Evolutionary conservation across 495 filamentous ascomycete genomes (phyloP), one percentile per base, ranked within the genome.

Genomic region (Podospora anserina): DNA sequence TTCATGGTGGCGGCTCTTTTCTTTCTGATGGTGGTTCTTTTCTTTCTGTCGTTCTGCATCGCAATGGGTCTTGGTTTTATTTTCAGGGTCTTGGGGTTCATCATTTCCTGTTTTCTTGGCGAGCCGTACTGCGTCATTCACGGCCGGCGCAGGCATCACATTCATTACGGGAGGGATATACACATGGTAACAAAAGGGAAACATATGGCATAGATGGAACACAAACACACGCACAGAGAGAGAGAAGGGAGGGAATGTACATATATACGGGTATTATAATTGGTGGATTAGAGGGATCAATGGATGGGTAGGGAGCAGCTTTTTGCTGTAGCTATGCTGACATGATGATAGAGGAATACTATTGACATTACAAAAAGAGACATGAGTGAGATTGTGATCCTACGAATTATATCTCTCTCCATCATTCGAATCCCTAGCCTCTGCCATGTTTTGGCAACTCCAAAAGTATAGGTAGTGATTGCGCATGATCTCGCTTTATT

Each of bases 11-110:
- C n/a, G 18, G 19, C 19, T 18, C 61, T 32, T 23, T 59, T 65
- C 60, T 60, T 68, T 66, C 39, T 70, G 56, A 23, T 20, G 23
- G 20, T 54, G 20, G n/a, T 27, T 49, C 61, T 32, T 23, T 59
- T 65, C 60, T 60, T 68, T 66, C 39, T 70, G 56, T 56, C 55
- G 68, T 62, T 61, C 19, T 67, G 70, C 55, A 66, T 70, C 66
- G 62, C 63, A 53, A 49, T 63, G 65, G 68, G 63, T 67, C 59
- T 28, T 23, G 34, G 61, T 66, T 57, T 53, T 27, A 15, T 66
- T 68, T 32, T 30, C 11, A 54, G 64, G 49, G 26, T 64, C 55
- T 44, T 57, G 23, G 27, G 27, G 13, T 9, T 49, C 39, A 49
- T 49, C 13, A 49, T 49, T 49, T 49, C 13, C 18, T 11, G 7